Percentiles rank a stretch among this genome's conserved stretches.
phyloP scores from a whole-genome alignment of 805 yeast genomes.

The Zygosaccharomyces bailii region DNA sequence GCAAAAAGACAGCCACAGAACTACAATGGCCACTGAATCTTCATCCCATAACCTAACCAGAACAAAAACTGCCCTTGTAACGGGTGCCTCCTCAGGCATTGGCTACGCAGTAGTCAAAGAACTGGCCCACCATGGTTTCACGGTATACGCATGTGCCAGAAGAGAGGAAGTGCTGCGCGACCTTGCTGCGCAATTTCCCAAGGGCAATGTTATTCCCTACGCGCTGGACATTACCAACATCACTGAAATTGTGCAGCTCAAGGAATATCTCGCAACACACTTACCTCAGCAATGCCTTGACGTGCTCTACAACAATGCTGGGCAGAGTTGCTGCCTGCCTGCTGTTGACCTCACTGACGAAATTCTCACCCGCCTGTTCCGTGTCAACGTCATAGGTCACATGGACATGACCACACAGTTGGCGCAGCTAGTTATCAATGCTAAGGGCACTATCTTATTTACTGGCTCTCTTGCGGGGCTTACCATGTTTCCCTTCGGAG shows the following conservation, averaged over 20 bases:
- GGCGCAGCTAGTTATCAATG: conserved; percentile 51
- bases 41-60: too few relatives aligned
- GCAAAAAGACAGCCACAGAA: not conserved
- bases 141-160: conserved; percentile 73
- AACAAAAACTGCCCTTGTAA: conserved; percentile 48
- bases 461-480: conserved; percentile 72
- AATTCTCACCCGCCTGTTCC: conserved; percentile 47
- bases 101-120: conserved; percentile 48
- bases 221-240: conserved; percentile 55
- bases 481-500: conserved; percentile 66
- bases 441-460: conserved; percentile 66
- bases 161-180: conserved; percentile 57
- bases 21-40: too few relatives aligned
- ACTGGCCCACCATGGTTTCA: conserved; percentile 49
- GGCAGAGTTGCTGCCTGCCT: conserved; percentile 69
- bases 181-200: conserved; percentile 33
- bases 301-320: conserved; percentile 71
- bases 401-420: conserved; percentile 61
- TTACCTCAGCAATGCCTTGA: conserved; percentile 51
- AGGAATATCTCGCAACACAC: conserved; percentile 40
- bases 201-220: conserved; percentile 43
- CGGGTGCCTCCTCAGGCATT: conserved; percentile 61
- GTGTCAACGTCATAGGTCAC: conserved; percentile 70
- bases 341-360: conserved; percentile 63
- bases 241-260: conserved; percentile 46